phyloP scores from a whole-genome alignment of 345 rosid genomes.

The Viola odorata region DNA sequence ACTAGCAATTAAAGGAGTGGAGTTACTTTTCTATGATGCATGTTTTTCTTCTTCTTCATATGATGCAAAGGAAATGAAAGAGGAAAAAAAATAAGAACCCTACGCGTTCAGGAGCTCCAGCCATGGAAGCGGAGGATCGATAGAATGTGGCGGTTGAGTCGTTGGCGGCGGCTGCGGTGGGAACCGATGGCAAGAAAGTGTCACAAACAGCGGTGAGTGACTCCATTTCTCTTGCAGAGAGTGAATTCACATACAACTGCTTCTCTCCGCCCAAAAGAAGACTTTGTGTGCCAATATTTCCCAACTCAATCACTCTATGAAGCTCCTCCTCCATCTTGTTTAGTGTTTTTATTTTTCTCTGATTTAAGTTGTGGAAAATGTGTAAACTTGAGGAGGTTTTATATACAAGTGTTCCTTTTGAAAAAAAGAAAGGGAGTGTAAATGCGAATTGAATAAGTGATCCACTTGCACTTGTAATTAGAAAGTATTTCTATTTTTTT shows the following conservation, averaged over 20 bases:
- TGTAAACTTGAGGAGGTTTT: too few relatives aligned
- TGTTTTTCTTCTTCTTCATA: not conserved
- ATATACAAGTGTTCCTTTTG: too few relatives aligned
- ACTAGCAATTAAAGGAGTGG: not conserved
- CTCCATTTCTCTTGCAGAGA: slow-evolving; percentile 56
- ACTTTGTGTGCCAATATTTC: not conserved
- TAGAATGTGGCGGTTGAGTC: slow-evolving; percentile 30
- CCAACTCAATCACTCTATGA: not conserved
- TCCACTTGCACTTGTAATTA: too few relatives aligned
- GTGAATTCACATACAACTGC: slow-evolving; percentile 34
- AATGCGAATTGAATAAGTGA: too few relatives aligned
- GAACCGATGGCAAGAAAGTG: slow-evolving; percentile 54
- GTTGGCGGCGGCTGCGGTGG: not conserved
- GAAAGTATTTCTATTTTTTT: too few relatives aligned
- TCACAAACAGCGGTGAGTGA: slow-evolving; percentile 65
- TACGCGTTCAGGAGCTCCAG: slow-evolving; percentile 69
- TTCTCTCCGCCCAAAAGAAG: slow-evolving; percentile 14
- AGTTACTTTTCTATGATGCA: not conserved
- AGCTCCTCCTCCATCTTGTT: not conserved
- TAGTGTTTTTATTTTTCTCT: too few relatives aligned
- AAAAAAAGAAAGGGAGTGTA: too few relatives aligned
- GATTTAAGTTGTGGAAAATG: too few relatives aligned
- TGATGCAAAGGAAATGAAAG: not conserved
- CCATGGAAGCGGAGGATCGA: slow-evolving; percentile 59
- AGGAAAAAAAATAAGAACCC: not conserved